Evolutionary conservation across 2,329 filamentous ascomycete species (phyloP), one percentile per base, ranked within the genome.

Genomic region (Chaetomium globosum): DNA sequence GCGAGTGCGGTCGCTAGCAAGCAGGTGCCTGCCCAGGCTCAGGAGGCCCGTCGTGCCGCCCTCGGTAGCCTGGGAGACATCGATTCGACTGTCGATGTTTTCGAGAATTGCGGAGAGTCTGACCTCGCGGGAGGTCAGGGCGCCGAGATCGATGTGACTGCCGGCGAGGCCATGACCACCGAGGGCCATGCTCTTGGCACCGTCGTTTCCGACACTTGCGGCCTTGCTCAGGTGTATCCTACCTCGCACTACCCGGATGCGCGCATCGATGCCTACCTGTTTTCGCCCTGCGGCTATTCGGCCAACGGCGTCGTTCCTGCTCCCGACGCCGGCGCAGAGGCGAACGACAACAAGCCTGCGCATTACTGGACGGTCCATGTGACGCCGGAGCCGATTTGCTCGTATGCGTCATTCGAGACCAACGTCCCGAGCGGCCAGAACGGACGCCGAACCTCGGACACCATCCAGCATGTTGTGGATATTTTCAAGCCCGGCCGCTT

Each of bases 281-380:
- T 99, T 81, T 93, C 91, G 0, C 95, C 95, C 0, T 99, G 95
- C 74, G 95, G 95, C 65, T 99, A 97, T 79, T 97, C 93, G 7
- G 95, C 95, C 76, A 99, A 99, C 74, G 95, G 93, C 61, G 93
- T 99, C 23, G 86, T 99, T 51, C 95, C 95, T 7, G 89, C 92
- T 57, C 88, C 91, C 0, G 80, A 85, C 16, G 80, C 86, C 39
- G 82, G 68, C 3, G 69, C 67, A 75, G 70, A 74, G 72, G 58
- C 80, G 75, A 79, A 82, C 66, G 74, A 76, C 58, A 77, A 78
- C 66, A 82, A 82, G 60, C 80, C 85, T 4, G 89, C 87, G 49
- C 93, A 98, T 79, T 99, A 99, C 81, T 99, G 97, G 80, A 99
- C 94, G 0, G 95, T 99, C 28, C 95, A 99, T 75, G 95, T 99